Conservation (phyloP, 2,329 filamentous ascomycete species). For the Colletotrichum brevisporum region DNA sequence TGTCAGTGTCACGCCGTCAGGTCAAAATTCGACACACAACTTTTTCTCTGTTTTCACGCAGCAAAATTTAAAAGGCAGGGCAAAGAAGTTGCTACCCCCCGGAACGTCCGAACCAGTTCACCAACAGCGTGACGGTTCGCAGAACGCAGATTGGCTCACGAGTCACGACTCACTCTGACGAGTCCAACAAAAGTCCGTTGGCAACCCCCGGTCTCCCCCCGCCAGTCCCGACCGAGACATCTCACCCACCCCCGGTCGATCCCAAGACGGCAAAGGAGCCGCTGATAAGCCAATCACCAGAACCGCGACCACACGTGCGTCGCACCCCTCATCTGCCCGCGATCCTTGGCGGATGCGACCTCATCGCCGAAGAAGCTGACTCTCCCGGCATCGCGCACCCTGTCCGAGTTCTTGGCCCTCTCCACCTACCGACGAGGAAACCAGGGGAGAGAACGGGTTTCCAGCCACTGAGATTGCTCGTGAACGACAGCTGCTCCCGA, state of each 20-base stretch:
- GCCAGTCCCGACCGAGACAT: background rate
- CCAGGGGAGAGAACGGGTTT: background rate
- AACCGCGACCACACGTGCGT: conserved; percentile 33
- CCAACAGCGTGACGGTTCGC: conserved; percentile 25
- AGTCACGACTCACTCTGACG: conserved; percentile 4
- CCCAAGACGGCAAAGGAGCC: conserved; percentile 25
- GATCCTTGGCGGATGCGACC: conserved; percentile 35
- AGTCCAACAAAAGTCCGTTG: conserved; percentile 3
- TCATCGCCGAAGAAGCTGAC: conserved; percentile 37
- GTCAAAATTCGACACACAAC: too few relatives aligned
- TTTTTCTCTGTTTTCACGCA: too few relatives aligned
- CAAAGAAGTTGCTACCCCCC: background rate
- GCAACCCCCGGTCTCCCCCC: too few relatives aligned
- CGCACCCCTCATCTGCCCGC: conserved; percentile 21
- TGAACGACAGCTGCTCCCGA: conserved; percentile 8
- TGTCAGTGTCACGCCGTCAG: too few relatives aligned
- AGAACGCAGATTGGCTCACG: conserved; percentile 23
- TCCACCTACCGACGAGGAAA: background rate
- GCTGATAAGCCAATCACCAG: conserved; percentile 40
- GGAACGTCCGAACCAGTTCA: background rate
- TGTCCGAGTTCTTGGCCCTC: conserved; percentile 26
- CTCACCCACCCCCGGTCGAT: conserved; percentile 12
- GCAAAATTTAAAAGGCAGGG: too few relatives aligned
- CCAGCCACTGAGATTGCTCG: conserved; percentile 26
- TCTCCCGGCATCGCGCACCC: conserved; percentile 25